Conservation (phyloP, 441 rosid species). For the Erodium moschatum region DNA sequence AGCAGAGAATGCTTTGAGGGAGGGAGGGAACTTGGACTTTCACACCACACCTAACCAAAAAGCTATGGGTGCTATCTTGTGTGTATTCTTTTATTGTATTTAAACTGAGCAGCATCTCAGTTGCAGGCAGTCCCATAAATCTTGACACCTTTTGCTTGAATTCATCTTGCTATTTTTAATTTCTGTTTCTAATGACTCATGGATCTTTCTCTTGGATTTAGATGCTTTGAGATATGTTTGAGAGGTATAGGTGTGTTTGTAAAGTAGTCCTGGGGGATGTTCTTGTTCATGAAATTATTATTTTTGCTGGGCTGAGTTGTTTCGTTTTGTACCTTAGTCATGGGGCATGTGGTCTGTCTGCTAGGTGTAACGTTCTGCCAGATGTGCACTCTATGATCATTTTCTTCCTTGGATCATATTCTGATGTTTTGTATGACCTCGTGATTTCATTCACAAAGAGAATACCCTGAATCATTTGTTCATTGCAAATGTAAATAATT, state of each 20-base stretch:
- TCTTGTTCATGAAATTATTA: background rate
- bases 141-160: background rate
- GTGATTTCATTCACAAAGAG: background rate
- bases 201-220: background rate
- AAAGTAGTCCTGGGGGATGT: background rate
- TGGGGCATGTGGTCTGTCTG: background rate
- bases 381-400: background rate
- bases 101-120: background rate
- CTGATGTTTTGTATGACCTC: background rate
- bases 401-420: background rate
- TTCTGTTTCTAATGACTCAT: background rate
- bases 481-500: background rate
- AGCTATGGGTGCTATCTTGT: background rate
- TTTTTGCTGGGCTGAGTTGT: background rate
- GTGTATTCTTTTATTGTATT: background rate
- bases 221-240: background rate
- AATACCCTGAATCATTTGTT: background rate
- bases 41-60: background rate
- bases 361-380: background rate
- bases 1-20: background rate
- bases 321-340: background rate
- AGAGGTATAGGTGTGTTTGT: background rate
- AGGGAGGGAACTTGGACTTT: background rate
- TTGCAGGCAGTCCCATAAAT: background rate
- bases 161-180: background rate